Base-by-base conservation (phyloP, 2,329 filamentous ascomycete species). In the Claviceps quebecensis region DNA sequence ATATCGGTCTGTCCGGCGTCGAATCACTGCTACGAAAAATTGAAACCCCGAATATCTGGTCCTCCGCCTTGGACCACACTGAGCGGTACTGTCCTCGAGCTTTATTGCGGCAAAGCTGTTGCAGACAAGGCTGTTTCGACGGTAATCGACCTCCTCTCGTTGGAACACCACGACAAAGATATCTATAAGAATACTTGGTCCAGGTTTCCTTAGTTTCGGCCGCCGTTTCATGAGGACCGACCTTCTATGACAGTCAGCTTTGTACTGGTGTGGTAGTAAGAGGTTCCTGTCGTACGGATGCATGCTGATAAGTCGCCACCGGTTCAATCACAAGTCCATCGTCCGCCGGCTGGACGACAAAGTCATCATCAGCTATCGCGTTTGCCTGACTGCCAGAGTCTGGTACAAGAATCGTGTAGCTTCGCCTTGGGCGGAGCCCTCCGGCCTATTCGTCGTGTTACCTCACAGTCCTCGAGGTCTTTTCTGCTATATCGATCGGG, bases 241-340 rank as follows among this genome's bases (percentile, higher is more conserved):
- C 2, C 14, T 43, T 29, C 38, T 19, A 47, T 47, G 40, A 47
- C 23, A 11, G 9, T 46, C 8, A 41, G 46, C 5, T 17, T 45
- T 41, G 22, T 46, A 48, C 34, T 6, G 26, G 36, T 46, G 44
- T 36, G 37, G 47, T 51, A 19, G 59, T 64, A 60, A 63, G 61
- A 64, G 55, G 59, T 65, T 60, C 60, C 72, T 74, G 69, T 66
- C 70, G 73, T 68, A 69, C 73, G 71, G 66, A 77, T 79, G 75
- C 75, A 69, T 62, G 67, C 72, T 66, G 68, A 70, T 64, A 41
- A 37, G 38, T 50, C 40, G 44, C 50, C 26, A 70, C 65, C 63
- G 66, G 63, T 47, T 53, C 53, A 56, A 44, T 44, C 50, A 44
- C 47, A 22, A 29, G 29, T 14, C 44, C 13, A 34, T 40, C 59